Base-by-base conservation (phyloP, 2,329 filamentous ascomycete species). In the Penicillium sp. region DNA sequence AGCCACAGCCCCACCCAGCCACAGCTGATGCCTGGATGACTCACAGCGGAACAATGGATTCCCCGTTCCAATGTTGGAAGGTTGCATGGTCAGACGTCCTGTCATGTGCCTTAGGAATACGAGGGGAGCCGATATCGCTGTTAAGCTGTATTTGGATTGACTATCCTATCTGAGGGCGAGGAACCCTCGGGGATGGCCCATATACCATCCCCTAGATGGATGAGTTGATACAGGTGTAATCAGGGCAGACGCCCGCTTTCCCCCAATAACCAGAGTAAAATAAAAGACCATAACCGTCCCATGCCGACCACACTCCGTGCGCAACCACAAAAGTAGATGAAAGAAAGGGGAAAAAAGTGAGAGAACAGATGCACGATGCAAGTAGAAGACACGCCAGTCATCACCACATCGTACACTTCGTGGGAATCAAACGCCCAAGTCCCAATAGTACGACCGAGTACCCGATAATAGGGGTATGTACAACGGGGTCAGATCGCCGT, bases 301-400 rank as follows among this genome's bases (percentile, higher is more conserved):
- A 57, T 61, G 58, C 57, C 64, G 53, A 58, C 54, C 61, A 57
- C 63, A 63, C 64, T 65, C 64, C 64, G 48, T 57, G 55, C 55
- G 54, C 52, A 58, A 53, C 46, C 53, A 55, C 45, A 19, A 31
- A 45, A 45, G 52, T 51, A 53, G 55, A 53, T 57, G 50, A 52
- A 49, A 48, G 53, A 58, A 57, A 51, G 49, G 35, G 48, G 34
- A 58, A 49, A 49, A 53, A 59, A 54, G 43, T 55, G 55, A 57
- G 54, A 45, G 39, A 57, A 57, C 50, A 51, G 50, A 57, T 60
- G 55, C 38, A 59, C 53, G 53, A 56, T 51, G 57, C 48, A 53
- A 45, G 43, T 34, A 48, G 45, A 50, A 51, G 55, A 56, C 54
- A 54, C 57, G 52, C 57, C 48, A 45, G 48, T 49, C 43, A 41